Evolutionary conservation across 2,329 filamentous ascomycete species (phyloP), one percentile per base, ranked within the genome.

Genomic region (Sphaerulina musiva): DNA sequence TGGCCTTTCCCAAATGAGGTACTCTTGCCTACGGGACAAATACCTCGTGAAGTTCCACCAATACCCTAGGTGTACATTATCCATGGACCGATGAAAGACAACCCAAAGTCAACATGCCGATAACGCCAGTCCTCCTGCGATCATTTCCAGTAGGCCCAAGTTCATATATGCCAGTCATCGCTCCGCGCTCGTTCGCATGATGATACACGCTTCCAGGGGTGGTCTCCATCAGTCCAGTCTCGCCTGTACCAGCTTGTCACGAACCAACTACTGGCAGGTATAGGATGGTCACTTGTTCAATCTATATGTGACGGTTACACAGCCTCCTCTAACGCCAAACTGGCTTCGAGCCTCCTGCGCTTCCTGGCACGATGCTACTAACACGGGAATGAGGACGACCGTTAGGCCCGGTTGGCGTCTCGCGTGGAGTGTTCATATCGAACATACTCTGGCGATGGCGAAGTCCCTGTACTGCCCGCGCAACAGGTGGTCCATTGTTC

Each of bases 371-470:
- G 14, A 56, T 46, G 49, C 54, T 56, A 42, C 54, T 56, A 20
- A 53, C 54, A 31, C 54, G 54, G 26, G 46, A 46, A n/a, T 53
- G 54, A 9, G 49, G 54, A n/a, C 50, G 54, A 20, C 49, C 40
- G 29, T 29, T 34, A 10, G 54, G 53, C 9, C 43, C 50, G 12
- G 54, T 48, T 4, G 54, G 54, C 11, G 49, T 56, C 23, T 56
- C 54, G 14, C 50, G 45, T 4, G 54, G 54, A 12, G 54, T 50
- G 41, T 49, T 56, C 26, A 60, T 45, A 38, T 60, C 59, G 47
- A 60, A 55, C 59, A 60, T 60, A 40, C 59, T 60, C 51, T 57
- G 56, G 12, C 59, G 54, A 40, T 48, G 39, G 7, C 54, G 49
- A 23, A 56, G 29, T 6, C 44, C 48, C 26, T 40, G 54, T 32